These are phyloP conservation scores for Phytophthora sp. DNA, from an alignment of 352 stramenopile genomes.

Conservation along the genomic window DNA sequence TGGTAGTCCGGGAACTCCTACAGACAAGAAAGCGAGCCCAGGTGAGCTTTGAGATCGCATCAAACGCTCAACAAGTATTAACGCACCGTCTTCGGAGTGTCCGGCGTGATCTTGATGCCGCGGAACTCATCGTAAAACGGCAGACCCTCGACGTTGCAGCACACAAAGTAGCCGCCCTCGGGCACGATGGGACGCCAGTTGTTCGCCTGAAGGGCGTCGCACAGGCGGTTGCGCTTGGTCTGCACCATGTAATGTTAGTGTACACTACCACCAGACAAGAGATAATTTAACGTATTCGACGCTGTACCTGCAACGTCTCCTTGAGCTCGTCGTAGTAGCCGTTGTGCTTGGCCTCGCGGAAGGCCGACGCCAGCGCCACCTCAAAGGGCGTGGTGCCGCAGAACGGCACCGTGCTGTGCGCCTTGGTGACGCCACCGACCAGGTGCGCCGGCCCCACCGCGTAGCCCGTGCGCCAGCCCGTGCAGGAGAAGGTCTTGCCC, in stretches of 20 bases:
- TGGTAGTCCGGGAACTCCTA: conserved; percentile 89
- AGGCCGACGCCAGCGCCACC: conserved; percentile 90
- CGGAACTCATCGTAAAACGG: conserved; percentile 79
- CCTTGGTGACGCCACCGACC: conserved; percentile 69
- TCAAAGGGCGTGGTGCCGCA: conserved; percentile 95
- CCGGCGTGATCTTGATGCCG: conserved; percentile 50
- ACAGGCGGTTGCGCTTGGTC: conserved; percentile 89
- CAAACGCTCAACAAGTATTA: conserved; percentile 1
- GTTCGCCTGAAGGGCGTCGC: conserved; percentile 73
- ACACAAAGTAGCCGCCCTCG: conserved; percentile 96
- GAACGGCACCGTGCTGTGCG: conserved; percentile 91
- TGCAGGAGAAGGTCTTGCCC: conserved; percentile 95
- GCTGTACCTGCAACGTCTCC: conserved; percentile 54
- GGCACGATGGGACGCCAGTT: conserved; percentile 93
- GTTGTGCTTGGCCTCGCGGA: conserved; percentile 88
- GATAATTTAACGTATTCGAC: conserved; percentile 6
- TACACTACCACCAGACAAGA: conserved; percentile 15
- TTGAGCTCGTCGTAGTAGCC: conserved; percentile 84
- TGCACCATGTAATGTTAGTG: conserved; percentile 44
- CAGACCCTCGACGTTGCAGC: conserved; percentile 78
- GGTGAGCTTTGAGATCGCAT: neutral
- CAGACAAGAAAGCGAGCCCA: neutral
- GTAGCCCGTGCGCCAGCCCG: conserved; percentile 93
- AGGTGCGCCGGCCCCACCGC: conserved; percentile 68
- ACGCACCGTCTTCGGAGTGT: conserved; percentile 66